A percentile compares a stretch with the other conserved stretches of the same genome.
Conservation (phyloP, 2,329 filamentous ascomycete species). For the Exserohilum turcica region DNA sequence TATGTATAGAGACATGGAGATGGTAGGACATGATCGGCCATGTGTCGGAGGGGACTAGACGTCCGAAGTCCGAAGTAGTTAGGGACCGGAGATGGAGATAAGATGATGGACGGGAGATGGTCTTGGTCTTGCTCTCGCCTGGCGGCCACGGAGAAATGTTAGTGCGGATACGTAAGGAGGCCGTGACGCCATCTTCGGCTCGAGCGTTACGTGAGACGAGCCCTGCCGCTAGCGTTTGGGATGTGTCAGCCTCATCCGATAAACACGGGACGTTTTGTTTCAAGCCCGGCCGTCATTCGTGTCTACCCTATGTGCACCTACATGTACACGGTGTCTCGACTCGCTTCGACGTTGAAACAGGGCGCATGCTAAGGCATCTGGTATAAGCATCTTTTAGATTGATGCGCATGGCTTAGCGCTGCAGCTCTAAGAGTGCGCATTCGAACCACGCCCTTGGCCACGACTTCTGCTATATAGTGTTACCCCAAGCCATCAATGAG, state of each 20-base stretch:
- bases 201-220: neutral
- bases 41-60: neutral
- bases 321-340: too few relatives aligned
- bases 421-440: too few relatives aligned
- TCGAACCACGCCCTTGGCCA: too few relatives aligned
- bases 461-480: too few relatives aligned
- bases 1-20: neutral
- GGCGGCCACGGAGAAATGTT: too few relatives aligned
- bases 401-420: too few relatives aligned
- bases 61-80: neutral
- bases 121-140: too few relatives aligned
- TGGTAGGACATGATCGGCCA: neutral
- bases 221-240: neutral
- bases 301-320: too few relatives aligned
- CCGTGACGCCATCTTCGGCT: neutral
- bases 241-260: neutral
- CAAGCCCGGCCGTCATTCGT: neutral
- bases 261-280: neutral
- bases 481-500: too few relatives aligned
- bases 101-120: neutral
- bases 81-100: neutral
- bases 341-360: too few relatives aligned
- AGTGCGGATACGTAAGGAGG: neutral
- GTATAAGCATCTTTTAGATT: too few relatives aligned
- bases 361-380: too few relatives aligned